A percentile compares a stretch with the other conserved stretches of the same genome.
These are phyloP conservation scores for Fusarium guadeloupense DNA, from an alignment of 2,329 filamentous ascomycete genomes.

Conservation along the genomic window DNA sequence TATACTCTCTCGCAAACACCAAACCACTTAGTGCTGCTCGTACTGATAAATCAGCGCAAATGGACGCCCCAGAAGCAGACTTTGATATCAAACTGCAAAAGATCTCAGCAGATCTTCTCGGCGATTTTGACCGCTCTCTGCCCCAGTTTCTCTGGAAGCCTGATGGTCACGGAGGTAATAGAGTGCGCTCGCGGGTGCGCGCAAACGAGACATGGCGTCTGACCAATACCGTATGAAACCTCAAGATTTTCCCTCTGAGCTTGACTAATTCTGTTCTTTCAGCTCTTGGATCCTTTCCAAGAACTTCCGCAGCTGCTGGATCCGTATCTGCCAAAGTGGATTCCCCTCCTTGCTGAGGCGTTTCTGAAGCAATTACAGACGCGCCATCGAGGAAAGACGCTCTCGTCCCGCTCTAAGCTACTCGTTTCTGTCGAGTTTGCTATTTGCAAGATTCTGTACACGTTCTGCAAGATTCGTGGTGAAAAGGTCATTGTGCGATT, in stretches of 20 bases:
- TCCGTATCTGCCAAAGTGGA: slow-evolving; percentile 77
- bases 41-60: slow-evolving; percentile 41
- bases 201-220: slow-evolving; percentile 59
- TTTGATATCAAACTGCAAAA: slow-evolving; percentile 70
- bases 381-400: slow-evolving; percentile 52
- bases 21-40: neutral
- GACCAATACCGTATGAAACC: slow-evolving; percentile 54
- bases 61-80: slow-evolving; percentile 70
- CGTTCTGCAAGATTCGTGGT: slow-evolving; percentile 92
- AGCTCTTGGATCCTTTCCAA: slow-evolving; percentile 86
- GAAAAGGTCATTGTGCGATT: slow-evolving; percentile 93
- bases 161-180: slow-evolving; percentile 54
- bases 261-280: neutral
- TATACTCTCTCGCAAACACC: neutral
- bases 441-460: slow-evolving; percentile 83
- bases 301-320: slow-evolving; percentile 95
- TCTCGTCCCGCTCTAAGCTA: slow-evolving; percentile 49
- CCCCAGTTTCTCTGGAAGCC: slow-evolving; percentile 62
- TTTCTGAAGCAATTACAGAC: slow-evolving; percentile 74
- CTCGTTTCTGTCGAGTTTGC: slow-evolving; percentile 71
- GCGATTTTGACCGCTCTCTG: slow-evolving; percentile 65
- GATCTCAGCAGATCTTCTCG: slow-evolving; percentile 66
- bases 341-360: slow-evolving; percentile 78
- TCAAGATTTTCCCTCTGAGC: no score
- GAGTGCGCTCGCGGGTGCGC: slow-evolving; percentile 60